Percentiles rank a stretch among this genome's conserved stretches.
Evolutionary conservation across 768 basidiomycete genomes (phyloP).

Genomic region (Imleria badia): DNA sequence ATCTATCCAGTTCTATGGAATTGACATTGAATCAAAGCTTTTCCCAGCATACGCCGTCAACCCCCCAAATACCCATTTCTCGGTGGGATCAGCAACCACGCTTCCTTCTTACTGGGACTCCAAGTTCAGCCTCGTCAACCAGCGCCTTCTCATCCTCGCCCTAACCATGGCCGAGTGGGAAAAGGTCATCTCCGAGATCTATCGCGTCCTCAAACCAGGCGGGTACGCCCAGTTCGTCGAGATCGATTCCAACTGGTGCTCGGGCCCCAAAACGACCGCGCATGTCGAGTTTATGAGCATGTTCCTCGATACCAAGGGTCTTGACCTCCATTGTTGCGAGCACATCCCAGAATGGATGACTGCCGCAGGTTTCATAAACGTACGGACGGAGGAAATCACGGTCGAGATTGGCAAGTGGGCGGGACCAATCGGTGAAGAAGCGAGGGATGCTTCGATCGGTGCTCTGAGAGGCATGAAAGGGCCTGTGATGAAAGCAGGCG

Average conservation of each 20-base stretch:
- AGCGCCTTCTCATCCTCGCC: slow-evolving; percentile 33
- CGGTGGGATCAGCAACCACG: slow-evolving; percentile 10
- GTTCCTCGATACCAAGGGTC: slow-evolving; percentile 11
- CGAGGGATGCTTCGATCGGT: not conserved
- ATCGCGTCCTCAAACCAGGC: slow-evolving; percentile 30
- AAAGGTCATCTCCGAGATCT: slow-evolving; percentile 23
- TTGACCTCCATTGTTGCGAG: slow-evolving; percentile 11
- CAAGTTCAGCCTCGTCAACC: slow-evolving; percentile 32
- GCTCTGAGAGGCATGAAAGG: not conserved
- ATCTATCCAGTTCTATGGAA: slow-evolving; percentile 20
- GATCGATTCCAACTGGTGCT: slow-evolving; percentile 16
- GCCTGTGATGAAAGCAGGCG: not conserved
- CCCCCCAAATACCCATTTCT: slow-evolving; percentile 10
- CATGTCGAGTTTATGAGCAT: slow-evolving; percentile 7
- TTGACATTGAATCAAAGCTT: slow-evolving; percentile 22
- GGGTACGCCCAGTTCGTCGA: slow-evolving; percentile 34
- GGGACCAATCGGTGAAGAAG: not conserved
- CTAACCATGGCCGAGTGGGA: slow-evolving; percentile 26
- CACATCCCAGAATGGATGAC: slow-evolving; percentile 12
- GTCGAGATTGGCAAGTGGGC: not conserved
- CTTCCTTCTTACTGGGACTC: slow-evolving; percentile 31
- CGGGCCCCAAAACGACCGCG: slow-evolving; percentile 7
- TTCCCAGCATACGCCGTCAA: slow-evolving; percentile 5
- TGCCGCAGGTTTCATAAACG: not conserved
- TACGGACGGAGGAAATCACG: not conserved